Evolutionary conservation across 2,329 filamentous ascomycete genomes (phyloP), one percentile per base, ranked within the genome.

Genomic region (Curvularia sp.): DNA sequence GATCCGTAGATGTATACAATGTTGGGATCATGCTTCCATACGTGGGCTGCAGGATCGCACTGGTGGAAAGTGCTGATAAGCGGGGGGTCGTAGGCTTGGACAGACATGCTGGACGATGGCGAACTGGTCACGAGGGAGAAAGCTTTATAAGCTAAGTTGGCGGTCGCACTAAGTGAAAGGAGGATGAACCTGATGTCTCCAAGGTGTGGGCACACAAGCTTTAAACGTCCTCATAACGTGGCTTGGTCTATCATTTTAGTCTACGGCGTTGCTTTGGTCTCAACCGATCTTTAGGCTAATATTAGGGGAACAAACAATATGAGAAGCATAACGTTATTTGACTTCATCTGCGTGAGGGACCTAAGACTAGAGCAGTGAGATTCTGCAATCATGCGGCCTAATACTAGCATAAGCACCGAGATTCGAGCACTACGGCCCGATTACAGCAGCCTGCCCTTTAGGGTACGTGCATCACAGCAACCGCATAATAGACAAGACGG

Each of bases 1-100:
- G 55, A 58, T 38, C 55, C 55, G 25, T 58, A 58, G 8, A 58
- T 18, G 45, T 58, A 58, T 8, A 58, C 55, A 3, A 21, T 58
- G n/a, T 53, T 49, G 25, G 49, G 55, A 19, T 58, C 50, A 46
- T 58, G 49, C 32, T 49, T 58, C 55, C 55, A 58, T 5, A 58
- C 43, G 21, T 58, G 55, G 28, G 55, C 55, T 43, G 55, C 55
- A n/a, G 55, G 55, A 34, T 58, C 55, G 30, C 36, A 42, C 41
- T 58, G 55, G 49, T 58, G 55, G 39, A 58, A 58, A 30, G 50
- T 23, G 45, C 34, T 58, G 38, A 58, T 58, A 28, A 58, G 10
- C 34, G 55, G 55, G 48, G 55, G 55, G 18, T 58, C 55, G 38
- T 58, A 58, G 10, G 49, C 42, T 49, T 42, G 43, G n/a, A 58